Evolutionary conservation across 805 yeast species (phyloP), one percentile per base, ranked within the genome.

Genomic region (Lachancea kluyveri): DNA sequence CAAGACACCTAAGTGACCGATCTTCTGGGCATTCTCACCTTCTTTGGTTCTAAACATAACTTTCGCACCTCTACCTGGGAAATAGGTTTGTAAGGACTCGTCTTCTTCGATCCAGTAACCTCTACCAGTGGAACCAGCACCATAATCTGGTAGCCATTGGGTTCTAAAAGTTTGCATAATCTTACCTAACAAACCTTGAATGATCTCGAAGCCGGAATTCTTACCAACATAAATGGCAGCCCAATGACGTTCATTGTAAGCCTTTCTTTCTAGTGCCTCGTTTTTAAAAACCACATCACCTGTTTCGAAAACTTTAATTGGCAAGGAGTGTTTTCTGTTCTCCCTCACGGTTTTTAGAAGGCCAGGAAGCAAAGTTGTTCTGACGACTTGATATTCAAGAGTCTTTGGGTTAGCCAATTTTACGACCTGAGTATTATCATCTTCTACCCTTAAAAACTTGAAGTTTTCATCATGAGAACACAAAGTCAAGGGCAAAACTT

Each of bases 401-500:
- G 98, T 92, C 68, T 92, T 92, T 40, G 99, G 99, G 62, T 92
- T 92, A 36, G 84, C 97, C 49, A 92, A 74, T 51, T 82, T 78
- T 34, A 92, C 97, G 19, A 87, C 97, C 31, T 63, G 65, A n/a
- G 76, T 72, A 48, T 70, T 72, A 49, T 83, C 86, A 58, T 90
- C 96, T 24, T 54, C 54, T 30, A 70, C 67, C 57, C 85, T 79
- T 55, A 92, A 70, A 66, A 75, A 88, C 57, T 75, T 79, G 72
- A 87, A 92, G 67, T 92, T 92, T 68, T 92, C 99, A 57, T 88
- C 96, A 46, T 88, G 96, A 19, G 97, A 88, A 58, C 96, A 84
- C 54, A 92, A 69, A 16, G 96, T 92, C 57, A 92, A 72, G 24
- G 99, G 96, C 77, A 92, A 66, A 30, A 87, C 96, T 65, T 92